phyloP scores from a whole-genome alignment of 352 stramenopile species.

The Phytophthora cajani region DNA sequence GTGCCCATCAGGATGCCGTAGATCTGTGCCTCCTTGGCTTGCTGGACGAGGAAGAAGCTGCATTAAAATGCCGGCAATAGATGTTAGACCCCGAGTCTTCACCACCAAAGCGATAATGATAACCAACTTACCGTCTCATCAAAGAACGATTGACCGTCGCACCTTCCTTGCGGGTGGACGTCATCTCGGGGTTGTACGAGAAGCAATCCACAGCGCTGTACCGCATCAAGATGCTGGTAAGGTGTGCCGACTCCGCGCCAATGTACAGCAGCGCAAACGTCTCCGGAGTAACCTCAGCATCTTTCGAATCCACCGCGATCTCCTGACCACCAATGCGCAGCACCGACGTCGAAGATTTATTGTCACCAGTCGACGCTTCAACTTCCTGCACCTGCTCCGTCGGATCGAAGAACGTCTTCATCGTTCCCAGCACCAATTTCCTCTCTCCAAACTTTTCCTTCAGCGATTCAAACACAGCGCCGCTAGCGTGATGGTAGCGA shows the following conservation, averaged over 20 bases:
- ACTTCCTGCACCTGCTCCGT: conserved; percentile 24
- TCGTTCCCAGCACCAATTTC: conserved; percentile 61
- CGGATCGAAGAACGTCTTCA: conserved; percentile 79
- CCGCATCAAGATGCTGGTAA: conserved; percentile 86
- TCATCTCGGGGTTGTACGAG: conserved; percentile 71
- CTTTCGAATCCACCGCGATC: conserved; percentile 42
- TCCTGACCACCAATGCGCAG: conserved; percentile 70
- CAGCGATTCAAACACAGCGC: not conserved
- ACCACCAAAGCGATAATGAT: not conserved
- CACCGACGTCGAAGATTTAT: conserved; percentile 12
- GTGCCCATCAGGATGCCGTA: conserved; percentile 97
- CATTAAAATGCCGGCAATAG: not conserved
- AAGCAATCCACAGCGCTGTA: conserved; percentile 73
- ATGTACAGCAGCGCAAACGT: conserved; percentile 74
- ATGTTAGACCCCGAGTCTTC: conserved; percentile 2
- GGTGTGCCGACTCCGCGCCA: conserved; percentile 73
- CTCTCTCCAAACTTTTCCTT: conserved; percentile 45
- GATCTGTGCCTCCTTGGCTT: conserved; percentile 94
- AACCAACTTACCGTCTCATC: conserved; percentile 53
- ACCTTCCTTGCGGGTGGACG: conserved; percentile 59
- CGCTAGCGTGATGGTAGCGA: conserved; percentile 49
- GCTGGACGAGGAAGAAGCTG: conserved; percentile 90
- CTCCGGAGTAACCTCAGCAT: conserved; percentile 45
- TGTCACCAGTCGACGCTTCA: not conserved
- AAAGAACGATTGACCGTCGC: conserved; percentile 73